Base-by-base conservation (phyloP, 768 basidiomycete species). In the Auriscalpium microsporum region DNA sequence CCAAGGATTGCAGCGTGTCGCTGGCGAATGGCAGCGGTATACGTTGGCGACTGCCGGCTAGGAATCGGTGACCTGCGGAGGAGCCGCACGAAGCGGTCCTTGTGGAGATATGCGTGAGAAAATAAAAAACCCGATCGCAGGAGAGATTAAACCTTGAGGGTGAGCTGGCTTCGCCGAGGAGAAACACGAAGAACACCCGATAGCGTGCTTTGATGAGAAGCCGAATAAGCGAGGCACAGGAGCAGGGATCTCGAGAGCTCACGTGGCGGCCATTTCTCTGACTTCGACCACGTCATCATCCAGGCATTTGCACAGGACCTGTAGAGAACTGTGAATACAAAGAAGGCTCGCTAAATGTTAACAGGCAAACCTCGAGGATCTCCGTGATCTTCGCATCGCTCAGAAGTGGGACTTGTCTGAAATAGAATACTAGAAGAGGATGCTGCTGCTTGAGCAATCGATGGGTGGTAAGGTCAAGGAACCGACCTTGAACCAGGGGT, bases 1-100 rank as follows among this genome's bases (percentile, higher is more conserved):
- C 95, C 95, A 48, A 98, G 77, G 55, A 98, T 88, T 2, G 93
- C 93, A 23, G 90, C 89, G 68, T 96, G 93, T 21, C 90, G 80
- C 65, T 86, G 81, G 28, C 90, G 82, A 13, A 94, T 72, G 8
- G 86, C 81, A 47, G 75, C 73, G 56, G 80, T 84, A 68, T 94
- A 94, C 62, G 75, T 59, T 53, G 83, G 74, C 46, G 86, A 79
- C 54, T 82, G 73, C 28, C 88, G 78, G 42, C 68, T 69, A 0
- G 90, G 90, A 35, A 94, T 76, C 50, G 77, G 77, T 56, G 81
- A 84, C 58, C 78, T 78, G 58, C 83, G 81, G 45, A 87, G 78
- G 48, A 87, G 76, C n/a, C 82, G 79, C 23, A 87, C 76, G 67
- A 94, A 94, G 13, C 89, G 88, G 55, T 87, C 83, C 84, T 90